Evolutionary conservation across 176 grass and related monocot genomes (phyloP).

Genomic region (Cymbopogon citratus): DNA sequence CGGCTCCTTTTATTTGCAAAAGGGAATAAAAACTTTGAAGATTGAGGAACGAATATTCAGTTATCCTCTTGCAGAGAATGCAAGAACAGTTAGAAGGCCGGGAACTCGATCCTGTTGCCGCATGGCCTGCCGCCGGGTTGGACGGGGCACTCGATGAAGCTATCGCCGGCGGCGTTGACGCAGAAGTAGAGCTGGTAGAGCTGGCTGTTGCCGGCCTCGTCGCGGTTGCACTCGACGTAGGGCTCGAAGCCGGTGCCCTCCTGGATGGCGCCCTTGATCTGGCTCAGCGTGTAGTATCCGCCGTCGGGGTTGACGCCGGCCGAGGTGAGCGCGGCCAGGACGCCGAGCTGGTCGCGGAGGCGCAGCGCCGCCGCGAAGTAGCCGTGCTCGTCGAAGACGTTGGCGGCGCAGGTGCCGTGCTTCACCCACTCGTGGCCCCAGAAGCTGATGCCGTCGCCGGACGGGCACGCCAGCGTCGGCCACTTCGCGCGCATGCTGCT

Average conservation of each 20-base stretch:
- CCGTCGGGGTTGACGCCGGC: constrained; percentile 52
- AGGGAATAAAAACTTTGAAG: background rate
- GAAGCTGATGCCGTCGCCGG: constrained; percentile 53
- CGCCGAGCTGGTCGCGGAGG: constrained; percentile 42
- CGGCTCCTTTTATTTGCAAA: background rate
- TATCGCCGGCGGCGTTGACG: constrained; percentile 34
- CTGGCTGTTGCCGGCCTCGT: constrained; percentile 72
- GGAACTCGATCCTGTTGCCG: constrained; percentile 37
- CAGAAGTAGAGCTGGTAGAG: constrained; percentile 93
- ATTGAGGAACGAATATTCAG: background rate
- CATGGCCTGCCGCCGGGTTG: constrained; percentile 38
- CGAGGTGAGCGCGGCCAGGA: constrained; percentile 36
- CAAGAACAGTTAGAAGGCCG: background rate
- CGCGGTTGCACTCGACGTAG: constrained; percentile 73
- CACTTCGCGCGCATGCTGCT: constrained; percentile 40
- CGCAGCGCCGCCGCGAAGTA: constrained; percentile 72
- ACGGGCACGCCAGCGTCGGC: constrained; percentile 85
- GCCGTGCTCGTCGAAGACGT: constrained; percentile 54
- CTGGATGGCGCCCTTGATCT: constrained; percentile 46
- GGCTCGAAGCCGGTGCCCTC: constrained; percentile 42
- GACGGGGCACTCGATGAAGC: constrained; percentile 68
- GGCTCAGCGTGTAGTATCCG: constrained; percentile 41
- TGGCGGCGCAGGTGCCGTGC: constrained; percentile 76
- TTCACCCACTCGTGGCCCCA: constrained; percentile 96
- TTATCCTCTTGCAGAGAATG: background rate